phyloP scores from a whole-genome alignment of 108 stramenopile species.

The Parmales sp. region DNA sequence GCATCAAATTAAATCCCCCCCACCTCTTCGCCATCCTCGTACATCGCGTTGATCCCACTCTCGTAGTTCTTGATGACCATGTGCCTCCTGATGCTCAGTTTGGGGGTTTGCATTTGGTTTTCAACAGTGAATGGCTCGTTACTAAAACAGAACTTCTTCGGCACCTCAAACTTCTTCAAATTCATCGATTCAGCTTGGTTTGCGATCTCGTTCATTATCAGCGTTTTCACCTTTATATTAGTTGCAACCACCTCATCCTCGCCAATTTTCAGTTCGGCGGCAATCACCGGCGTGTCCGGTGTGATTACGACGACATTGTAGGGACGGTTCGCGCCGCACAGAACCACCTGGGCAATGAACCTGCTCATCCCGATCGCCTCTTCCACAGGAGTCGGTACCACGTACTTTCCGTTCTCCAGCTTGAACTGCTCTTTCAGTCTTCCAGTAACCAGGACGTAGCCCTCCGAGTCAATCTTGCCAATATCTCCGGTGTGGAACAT shows the following conservation, averaged over 20 bases:
- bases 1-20: too few relatives aligned
- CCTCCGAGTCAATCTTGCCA: conserved; percentile 53
- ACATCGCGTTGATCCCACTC: conserved; percentile 52
- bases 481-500: conserved; percentile 83
- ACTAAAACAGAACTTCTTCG: conserved; percentile 60
- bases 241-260: conserved; percentile 58
- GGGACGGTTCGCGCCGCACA: conserved; percentile 77
- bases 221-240: conserved; percentile 46
- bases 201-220: conserved; percentile 66
- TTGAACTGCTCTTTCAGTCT: conserved; percentile 90
- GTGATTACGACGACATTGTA: conserved; percentile 78
- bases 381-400: conserved; percentile 82
- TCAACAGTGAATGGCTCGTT: conserved; percentile 77
- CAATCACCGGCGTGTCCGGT: conserved; percentile 70
- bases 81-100: conserved; percentile 82
- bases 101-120: conserved; percentile 84
- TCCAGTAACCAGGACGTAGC: conserved; percentile 63
- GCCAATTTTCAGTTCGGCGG: conserved; percentile 37
- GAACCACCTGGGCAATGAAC: conserved; percentile 78
- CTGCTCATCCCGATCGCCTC: conserved; percentile 72
- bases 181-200: conserved; percentile 33
- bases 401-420: conserved; percentile 94
- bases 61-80: conserved; percentile 69
- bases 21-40: conserved; percentile 32
- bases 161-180: conserved; percentile 71